These are phyloP conservation scores for Mimosa bimucronata DNA, from an alignment of 306 rosid genomes.

Conservation along the genomic window DNA sequence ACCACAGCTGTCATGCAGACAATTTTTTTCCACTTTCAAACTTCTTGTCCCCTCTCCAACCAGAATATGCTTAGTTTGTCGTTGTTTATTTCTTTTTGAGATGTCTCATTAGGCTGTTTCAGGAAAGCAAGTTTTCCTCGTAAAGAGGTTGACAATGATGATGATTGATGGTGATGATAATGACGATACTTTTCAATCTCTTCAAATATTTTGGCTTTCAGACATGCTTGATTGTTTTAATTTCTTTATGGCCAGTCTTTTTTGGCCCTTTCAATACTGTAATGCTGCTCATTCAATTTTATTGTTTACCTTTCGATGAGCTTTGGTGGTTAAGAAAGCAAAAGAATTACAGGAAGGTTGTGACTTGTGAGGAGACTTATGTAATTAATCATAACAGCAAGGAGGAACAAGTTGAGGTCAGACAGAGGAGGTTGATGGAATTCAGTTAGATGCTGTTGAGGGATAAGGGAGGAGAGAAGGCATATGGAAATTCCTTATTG, in stretches of 20 bases:
- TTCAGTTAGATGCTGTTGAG: neutral
- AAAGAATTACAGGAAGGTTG: neutral
- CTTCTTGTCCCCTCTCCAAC: neutral
- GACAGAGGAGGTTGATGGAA: neutral
- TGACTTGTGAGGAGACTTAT: too few species aligned
- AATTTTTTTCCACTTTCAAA: neutral
- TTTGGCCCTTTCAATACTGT: neutral
- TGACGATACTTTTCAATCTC: conserved; percentile 2
- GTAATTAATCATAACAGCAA: neutral
- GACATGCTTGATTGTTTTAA: neutral
- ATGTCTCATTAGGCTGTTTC: conserved; percentile 9
- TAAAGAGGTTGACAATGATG: conserved; percentile 22
- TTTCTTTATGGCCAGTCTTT: neutral
- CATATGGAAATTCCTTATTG: neutral
- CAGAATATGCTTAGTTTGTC: conserved; percentile 26
- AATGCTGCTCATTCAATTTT: neutral
- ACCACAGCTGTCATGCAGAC: neutral
- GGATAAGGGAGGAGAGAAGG: neutral
- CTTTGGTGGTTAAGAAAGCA: neutral
- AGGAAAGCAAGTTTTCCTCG: neutral
- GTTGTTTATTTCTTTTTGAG: neutral
- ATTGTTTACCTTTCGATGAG: neutral
- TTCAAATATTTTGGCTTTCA: conserved; percentile 8
- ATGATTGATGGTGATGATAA: neutral
- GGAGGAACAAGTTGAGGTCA: neutral